Evolutionary conservation across 1,139 yeast species (phyloP), one percentile per base, ranked within the genome.

Genomic region (Hansenula anomala): DNA sequence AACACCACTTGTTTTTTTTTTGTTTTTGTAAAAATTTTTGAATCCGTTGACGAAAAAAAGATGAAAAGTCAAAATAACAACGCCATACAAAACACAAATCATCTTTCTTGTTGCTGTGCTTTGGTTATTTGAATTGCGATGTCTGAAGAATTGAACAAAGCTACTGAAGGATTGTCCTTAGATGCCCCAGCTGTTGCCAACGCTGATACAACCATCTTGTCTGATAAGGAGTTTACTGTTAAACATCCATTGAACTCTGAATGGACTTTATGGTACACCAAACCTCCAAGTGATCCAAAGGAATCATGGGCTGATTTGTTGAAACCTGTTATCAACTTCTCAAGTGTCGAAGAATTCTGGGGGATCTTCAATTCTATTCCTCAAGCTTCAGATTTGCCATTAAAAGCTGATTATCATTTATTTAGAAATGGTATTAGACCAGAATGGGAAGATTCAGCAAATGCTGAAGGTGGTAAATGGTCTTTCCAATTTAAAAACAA

Each of bases 201-300:
- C 26, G 48, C 46, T 25, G 52, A 55, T 37, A 45, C 50, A 46
- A 54, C 59, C 31, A 56, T 54, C 29, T 44, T 58, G 30, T 48
- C 63, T 36, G 49, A 48, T 34, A 49, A 51, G 36, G 56, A 60
- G 29, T 58, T 61, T 40, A 61, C 58, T 39, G 55, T 58, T 34
- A 66, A 89, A 65, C 98, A 92, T 64, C 97, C 97, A 40, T 78
- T 92, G 58, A 86, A 88, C 66, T 79, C 82, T 59, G 79, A 80
- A 65, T 92, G 98, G 98, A 89, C 97, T 34, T 76, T 92, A 59
- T 92, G 98, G 98, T 92, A 89, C 73, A 87, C 96, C 44, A 89
- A 89, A 70, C 97, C 97, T 46, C 82, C 88, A 52, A 80, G 83
- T 44, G 83, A 77, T 9, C 59, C 73, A 54, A 72, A 72, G 50